phyloP scores from a whole-genome alignment of 768 basidiomycete species.

The Heimioporus sp. region DNA sequence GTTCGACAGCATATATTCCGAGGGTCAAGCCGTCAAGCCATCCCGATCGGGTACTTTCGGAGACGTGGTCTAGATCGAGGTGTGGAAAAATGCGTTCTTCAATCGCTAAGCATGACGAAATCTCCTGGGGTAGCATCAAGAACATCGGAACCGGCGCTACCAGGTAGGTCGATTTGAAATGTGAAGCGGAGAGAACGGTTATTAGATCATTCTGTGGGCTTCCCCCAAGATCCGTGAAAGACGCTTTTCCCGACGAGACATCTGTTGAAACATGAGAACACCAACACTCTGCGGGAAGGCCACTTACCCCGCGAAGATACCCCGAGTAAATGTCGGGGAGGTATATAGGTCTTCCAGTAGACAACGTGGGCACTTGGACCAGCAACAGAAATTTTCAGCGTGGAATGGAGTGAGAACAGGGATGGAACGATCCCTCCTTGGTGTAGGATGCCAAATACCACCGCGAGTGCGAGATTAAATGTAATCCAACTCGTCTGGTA shows the following conservation, averaged over 20 bases:
- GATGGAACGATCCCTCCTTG: constrained; percentile 44
- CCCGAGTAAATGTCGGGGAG: constrained; percentile 36
- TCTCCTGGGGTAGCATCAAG: constrained; percentile 11
- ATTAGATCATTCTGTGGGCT: constrained; percentile 15
- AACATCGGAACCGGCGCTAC: constrained; percentile 33
- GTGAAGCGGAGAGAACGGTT: constrained; percentile 12
- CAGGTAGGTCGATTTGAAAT: constrained; percentile 18
- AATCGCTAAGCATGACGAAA: constrained; percentile 24
- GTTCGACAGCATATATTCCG: constrained; percentile 29
- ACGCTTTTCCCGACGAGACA: constrained; percentile 15
- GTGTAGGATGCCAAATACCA: constrained; percentile 38
- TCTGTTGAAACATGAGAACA: constrained; percentile 19
- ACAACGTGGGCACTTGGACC: constrained; percentile 17
- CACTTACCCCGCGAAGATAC: constrained; percentile 22
- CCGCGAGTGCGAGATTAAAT: constrained; percentile 27
- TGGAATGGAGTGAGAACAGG: constrained; percentile 31
- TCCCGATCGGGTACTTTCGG: constrained; percentile 30
- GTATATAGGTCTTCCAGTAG: constrained; percentile 43
- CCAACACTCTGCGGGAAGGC: background rate
- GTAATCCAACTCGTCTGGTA: constrained; percentile 27
- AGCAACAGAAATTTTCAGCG: constrained; percentile 7
- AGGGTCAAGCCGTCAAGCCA: constrained; percentile 30
- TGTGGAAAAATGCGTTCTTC: constrained; percentile 33
- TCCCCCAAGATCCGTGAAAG: constrained; percentile 32
- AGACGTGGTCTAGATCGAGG: constrained; percentile 38